Evolutionary conservation across 2,329 filamentous ascomycete genomes (phyloP).

Genomic region (Curvularia sp.): DNA sequence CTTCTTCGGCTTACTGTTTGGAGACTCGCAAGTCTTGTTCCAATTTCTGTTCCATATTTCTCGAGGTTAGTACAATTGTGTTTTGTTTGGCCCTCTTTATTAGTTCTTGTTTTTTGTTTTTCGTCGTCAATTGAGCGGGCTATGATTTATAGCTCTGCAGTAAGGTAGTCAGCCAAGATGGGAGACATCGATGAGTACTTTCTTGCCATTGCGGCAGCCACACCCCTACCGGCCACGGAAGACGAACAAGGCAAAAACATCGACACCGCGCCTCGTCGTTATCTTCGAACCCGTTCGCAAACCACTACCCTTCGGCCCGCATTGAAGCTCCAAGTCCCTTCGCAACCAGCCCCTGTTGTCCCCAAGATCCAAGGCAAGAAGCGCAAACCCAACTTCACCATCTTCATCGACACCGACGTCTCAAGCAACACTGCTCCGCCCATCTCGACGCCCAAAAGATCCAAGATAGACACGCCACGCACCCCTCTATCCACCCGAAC

Average conservation of each 20-base stretch:
- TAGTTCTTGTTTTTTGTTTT: slow-evolving; percentile 6
- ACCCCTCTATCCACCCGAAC: slow-evolving; percentile 15
- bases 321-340: background rate
- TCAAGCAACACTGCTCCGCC: background rate
- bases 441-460: slow-evolving; percentile 13
- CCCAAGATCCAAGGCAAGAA: slow-evolving; percentile 11
- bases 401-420: slow-evolving; percentile 22
- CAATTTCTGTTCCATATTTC: background rate
- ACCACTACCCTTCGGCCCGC: background rate
- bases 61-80: slow-evolving; percentile 7
- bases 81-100: background rate
- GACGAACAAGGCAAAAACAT: background rate
- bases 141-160: slow-evolving; percentile 7
- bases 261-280: background rate
- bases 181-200: slow-evolving; percentile 12
- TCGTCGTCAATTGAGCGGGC: background rate
- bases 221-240: slow-evolving; percentile 13
- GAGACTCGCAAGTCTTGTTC: background rate
- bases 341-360: background rate
- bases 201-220: slow-evolving; percentile 12
- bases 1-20: background rate
- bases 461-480: slow-evolving; percentile 12
- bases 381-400: slow-evolving; percentile 21
- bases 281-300: background rate
- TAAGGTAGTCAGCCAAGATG: slow-evolving; percentile 9